phyloP scores from a whole-genome alignment of 2,329 filamentous ascomycete genomes.

The Beauveria sp. region DNA sequence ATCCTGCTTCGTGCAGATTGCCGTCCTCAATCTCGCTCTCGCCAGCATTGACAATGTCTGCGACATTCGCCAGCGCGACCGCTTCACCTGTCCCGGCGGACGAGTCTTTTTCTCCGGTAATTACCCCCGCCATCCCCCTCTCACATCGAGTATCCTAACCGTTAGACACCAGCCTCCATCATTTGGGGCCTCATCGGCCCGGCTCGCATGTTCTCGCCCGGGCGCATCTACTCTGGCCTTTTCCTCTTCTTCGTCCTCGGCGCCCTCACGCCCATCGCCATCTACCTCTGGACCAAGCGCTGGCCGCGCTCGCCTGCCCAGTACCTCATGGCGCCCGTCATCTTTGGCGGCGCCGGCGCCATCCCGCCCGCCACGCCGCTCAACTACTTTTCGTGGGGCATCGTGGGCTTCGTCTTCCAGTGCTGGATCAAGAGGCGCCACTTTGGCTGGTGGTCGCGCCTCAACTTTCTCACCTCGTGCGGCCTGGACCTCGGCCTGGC shows the following conservation, averaged over 20 bases:
- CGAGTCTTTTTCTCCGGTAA: constrained; percentile 56
- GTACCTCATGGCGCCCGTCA: constrained; percentile 53
- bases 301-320: constrained; percentile 43
- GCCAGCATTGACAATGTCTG: constrained; percentile 58
- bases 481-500: constrained; percentile 63
- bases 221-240: constrained; percentile 53
- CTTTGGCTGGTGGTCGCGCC: constrained; percentile 64
- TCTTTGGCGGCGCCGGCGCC: constrained; percentile 50
- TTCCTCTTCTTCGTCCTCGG: constrained; percentile 54
- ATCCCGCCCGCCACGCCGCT: constrained; percentile 64
- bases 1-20: constrained; percentile 59
- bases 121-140: constrained; percentile 9
- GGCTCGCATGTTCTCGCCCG: constrained; percentile 54
- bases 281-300: constrained; percentile 42
- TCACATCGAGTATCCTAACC: not conserved
- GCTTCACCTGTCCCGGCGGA: constrained; percentile 57
- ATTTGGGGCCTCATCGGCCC: constrained; percentile 63
- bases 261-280: constrained; percentile 41
- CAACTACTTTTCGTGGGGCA: constrained; percentile 67
- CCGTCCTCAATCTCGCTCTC: constrained; percentile 56
- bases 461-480: constrained; percentile 66
- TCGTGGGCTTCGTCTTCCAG: constrained; percentile 66
- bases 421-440: constrained; percentile 55
- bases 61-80: constrained; percentile 44
- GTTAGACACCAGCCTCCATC: constrained; percentile 41